These are phyloP conservation scores for Exophiala viscosa DNA, from an alignment of 2,329 filamentous ascomycete species.

Conservation along the genomic window DNA sequence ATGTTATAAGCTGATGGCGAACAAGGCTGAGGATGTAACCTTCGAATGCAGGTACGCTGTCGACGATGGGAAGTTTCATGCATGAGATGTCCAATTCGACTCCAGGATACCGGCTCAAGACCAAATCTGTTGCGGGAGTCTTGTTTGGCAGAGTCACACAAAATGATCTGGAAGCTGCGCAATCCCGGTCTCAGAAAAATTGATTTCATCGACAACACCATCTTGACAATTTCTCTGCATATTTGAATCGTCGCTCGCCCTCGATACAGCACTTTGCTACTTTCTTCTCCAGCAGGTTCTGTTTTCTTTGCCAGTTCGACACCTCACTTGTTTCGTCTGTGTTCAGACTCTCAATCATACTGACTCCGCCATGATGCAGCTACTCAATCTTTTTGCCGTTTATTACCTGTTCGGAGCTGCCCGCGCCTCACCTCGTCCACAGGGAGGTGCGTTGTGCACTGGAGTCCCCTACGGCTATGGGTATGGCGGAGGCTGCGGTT, in stretches of 20 bases:
- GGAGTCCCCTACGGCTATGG: neutral
- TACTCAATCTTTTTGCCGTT: too few relatives aligned
- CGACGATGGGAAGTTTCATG: neutral
- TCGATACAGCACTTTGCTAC: neutral
- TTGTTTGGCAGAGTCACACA: slow-evolving; percentile 3
- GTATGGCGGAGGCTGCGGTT: neutral
- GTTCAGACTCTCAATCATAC: neutral
- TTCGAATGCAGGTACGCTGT: neutral
- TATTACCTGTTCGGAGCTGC: neutral
- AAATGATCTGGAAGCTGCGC: slow-evolving; percentile 11
- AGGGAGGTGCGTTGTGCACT: neutral
- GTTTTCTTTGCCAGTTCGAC: neutral
- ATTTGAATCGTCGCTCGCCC: slow-evolving; percentile 4
- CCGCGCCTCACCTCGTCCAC: neutral
- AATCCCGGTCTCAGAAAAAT: slow-evolving; percentile 1
- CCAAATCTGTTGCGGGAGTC: neutral
- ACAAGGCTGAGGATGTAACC: slow-evolving; percentile 2
- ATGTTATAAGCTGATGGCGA: neutral
- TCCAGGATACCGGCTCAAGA: neutral
- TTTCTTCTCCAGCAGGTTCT: neutral
- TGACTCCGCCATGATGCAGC: neutral
- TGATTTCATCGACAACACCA: neutral
- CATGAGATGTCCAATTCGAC: neutral
- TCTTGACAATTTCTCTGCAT: neutral
- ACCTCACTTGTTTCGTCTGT: neutral